Evolutionary conservation across 2,329 filamentous ascomycete genomes (phyloP), one percentile per base, ranked within the genome.

Genomic region (Fusarium foetens): DNA sequence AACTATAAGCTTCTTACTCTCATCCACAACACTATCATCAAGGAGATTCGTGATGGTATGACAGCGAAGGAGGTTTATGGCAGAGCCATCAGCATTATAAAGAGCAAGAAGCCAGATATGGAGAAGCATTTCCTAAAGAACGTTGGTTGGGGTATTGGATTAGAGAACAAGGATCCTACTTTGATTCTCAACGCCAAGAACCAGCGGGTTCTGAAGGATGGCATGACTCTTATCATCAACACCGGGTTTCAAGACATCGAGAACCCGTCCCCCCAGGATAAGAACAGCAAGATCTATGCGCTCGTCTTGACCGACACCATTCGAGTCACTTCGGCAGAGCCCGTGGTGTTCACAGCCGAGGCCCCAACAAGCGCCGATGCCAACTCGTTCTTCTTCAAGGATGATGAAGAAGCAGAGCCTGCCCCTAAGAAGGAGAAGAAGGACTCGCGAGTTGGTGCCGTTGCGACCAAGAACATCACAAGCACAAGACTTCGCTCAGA

Each of bases 301-400:
- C 88, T 99, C 74, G 88, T 97, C 53, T 89, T 99, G 51, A 95
- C 93, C 4, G 96, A 99, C 82, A 99, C 97, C 1, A 92, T 99
- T 48, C 94, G 96, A 76, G 94, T 98, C 54, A 93, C 92, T 16
- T 86, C 89, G 10, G 84, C 84, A n/a, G 94, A 97, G 55, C 89
- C 92, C 1, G 92, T 94, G 36, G 91, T 98, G 33, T 98, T 99
- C 83, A 99, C 96, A 23, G 94, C 94, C 66, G 95, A 98, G 79
- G 95, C 95, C 1, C 91, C 95, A 5, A 93, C 93, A 33, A 95
- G 97, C 78, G 90, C 97, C 66, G 96, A 98, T 77, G 94, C 94
- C 8, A 95, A 95, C 42, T 97, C 95, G 0, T 99, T 99, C 86
- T 98, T 98, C 84, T 99, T 99, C 86, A 97, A 97, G 79, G 95